Evolutionary conservation across 371 early-diverging fungal species (phyloP), one percentile per base, ranked within the genome.

Genomic region (Sporodiniella umbellata): DNA sequence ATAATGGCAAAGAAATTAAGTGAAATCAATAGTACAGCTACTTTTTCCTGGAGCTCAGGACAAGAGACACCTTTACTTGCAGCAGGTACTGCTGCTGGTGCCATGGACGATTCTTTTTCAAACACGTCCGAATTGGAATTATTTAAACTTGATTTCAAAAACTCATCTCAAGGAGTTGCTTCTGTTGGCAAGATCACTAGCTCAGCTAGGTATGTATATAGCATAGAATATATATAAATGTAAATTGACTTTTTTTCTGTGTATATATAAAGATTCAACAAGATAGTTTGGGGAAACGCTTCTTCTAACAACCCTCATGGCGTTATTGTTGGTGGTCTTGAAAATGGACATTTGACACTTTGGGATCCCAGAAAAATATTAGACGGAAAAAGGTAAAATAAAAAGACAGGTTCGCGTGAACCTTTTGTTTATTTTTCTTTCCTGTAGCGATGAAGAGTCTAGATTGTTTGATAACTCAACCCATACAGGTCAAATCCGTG

Each of bases 1-100:
- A 40, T 35, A 19, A 74, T 74, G 74, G 74, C 68, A 39, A 74
- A 74, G 53, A 72, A 66, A 66, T 63, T 85, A 56, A 88, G 86
- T 68, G 84, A 78, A 62, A 84, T 90, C 60, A 78, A 85, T 53
- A 86, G 88, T 62, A 90, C 91, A 25, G 87, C 91, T 10, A 86
- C 87, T 25, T 81, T 88, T 58, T 87, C 91, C 22, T 92, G 92
- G 92, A 80, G 88, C 45, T 89, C 92, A 37, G 81, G 81, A 23
- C 87, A 86, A 58, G 80, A 85, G 39, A 52, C 79, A 19, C 78
- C 88, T 24, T 66, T 86, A 45, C 76, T 98, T 48, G 96, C 95
- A n/a, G 78, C 88, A 12, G 99, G 96, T 49, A 94, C 96, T 22
- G 94, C 93, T 25, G 93, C 97, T 8, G 99, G 99, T 21, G 95